A percentile compares a stretch with the other conserved stretches of the same genome.
These are phyloP conservation scores for Salvia splendens DNA, from an alignment of 257 asterid species.

Conservation along the genomic window DNA sequence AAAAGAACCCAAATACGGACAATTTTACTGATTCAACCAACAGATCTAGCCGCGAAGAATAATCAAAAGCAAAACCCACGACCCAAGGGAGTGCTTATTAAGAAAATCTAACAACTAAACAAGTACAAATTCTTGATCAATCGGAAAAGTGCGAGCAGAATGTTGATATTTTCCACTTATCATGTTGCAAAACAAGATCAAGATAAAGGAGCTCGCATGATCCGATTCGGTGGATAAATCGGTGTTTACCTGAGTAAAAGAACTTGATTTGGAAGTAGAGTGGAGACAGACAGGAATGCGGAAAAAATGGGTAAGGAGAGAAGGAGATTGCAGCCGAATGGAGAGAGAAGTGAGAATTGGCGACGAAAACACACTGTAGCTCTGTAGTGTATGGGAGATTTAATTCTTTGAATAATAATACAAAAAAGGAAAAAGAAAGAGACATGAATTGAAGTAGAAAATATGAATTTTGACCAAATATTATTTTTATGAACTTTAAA, in stretches of 20 bases:
- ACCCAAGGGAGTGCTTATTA: neutral
- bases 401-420: neutral
- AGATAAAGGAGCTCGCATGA: conserved; percentile 14
- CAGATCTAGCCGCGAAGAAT: conserved; percentile 33
- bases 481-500: too few relatives aligned
- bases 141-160: neutral
- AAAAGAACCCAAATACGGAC: too few relatives aligned
- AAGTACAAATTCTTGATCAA: conserved; percentile 24
- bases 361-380: neutral
- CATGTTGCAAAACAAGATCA: conserved; percentile 18
- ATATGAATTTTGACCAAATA: too few relatives aligned
- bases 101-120: conserved; percentile 14
- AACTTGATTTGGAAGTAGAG: conserved; percentile 17
- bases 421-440: too few relatives aligned
- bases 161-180: conserved; percentile 25
- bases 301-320: conserved; percentile 19
- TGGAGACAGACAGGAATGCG: conserved; percentile 13
- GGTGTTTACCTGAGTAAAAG: conserved; percentile 29
- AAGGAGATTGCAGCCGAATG: conserved; percentile 17
- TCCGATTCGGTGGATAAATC: conserved; percentile 8
- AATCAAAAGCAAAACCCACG: conserved; percentile 27
- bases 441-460: too few relatives aligned
- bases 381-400: conserved; percentile 18
- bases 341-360: conserved; percentile 28
- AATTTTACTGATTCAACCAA: conserved; percentile 21